These are phyloP conservation scores for Datisca glomerata DNA, from an alignment of 306 rosid species.

Conservation along the genomic window DNA sequence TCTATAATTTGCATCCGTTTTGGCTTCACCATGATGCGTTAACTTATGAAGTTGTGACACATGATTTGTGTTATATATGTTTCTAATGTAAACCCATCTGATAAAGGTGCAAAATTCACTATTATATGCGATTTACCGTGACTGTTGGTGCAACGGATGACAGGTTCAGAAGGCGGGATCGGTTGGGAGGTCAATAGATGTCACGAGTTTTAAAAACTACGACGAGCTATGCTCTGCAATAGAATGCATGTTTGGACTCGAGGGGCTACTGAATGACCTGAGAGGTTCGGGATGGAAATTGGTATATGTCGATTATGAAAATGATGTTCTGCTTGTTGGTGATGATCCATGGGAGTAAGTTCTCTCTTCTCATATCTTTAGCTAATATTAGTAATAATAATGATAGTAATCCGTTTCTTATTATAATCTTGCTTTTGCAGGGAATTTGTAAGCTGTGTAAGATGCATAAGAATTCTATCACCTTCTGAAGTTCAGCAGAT, in stretches of 20 bases:
- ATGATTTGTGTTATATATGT: too few relatives aligned
- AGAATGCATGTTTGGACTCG: conserved; percentile 87
- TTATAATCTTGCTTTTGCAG: conserved; percentile 26
- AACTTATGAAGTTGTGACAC: too few relatives aligned
- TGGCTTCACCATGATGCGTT: too few relatives aligned
- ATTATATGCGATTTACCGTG: too few relatives aligned
- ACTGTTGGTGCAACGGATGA: too few relatives aligned
- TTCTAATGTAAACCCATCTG: too few relatives aligned
- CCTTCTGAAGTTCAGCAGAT: conserved; percentile 86
- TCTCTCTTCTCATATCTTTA: not conserved
- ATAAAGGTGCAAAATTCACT: too few relatives aligned
- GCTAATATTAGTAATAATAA: too few relatives aligned
- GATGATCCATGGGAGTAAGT: conserved; percentile 99
- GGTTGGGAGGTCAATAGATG: conserved; percentile 90
- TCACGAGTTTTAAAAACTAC: conserved; percentile 68
- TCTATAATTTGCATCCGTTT: too few relatives aligned
- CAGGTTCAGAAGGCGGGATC: conserved; percentile 97
- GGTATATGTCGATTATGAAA: conserved; percentile 89
- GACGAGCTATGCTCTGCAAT: conserved; percentile 68
- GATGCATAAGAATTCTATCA: conserved; percentile 77
- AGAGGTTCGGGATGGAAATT: conserved; percentile 88
- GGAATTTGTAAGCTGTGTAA: conserved; percentile 83
- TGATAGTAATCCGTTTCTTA: not conserved
- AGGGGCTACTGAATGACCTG: conserved; percentile 74
- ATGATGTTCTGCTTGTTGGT: conserved; percentile 79